Percentiles rank a stretch among this genome's conserved stretches.
Conservation (phyloP, 495 filamentous ascomycete species). For the Geopyxis carbonaria region DNA sequence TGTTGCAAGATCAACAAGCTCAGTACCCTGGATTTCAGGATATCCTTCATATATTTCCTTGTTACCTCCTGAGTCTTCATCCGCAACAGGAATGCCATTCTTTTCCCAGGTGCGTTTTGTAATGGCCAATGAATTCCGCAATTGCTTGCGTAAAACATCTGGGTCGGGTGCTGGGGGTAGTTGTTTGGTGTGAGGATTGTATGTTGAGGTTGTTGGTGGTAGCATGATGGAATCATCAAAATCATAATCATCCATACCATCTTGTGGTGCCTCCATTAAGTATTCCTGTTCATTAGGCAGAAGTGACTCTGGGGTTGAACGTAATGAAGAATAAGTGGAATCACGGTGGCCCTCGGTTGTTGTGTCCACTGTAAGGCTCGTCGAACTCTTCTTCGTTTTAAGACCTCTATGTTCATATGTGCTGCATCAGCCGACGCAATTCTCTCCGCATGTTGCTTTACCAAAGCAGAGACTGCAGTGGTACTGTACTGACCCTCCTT, state of each 20-base stretch:
- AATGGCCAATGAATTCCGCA: conserved; percentile 47
- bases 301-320: conserved; percentile 25
- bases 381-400: conserved; percentile 14
- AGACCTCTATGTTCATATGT: conserved; percentile 13
- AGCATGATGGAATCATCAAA: conserved; percentile 59
- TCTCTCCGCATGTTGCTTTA: too few species aligned
- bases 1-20: conserved; percentile 80
- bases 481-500: conserved; percentile 46
- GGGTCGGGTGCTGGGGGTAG: conserved; percentile 76
- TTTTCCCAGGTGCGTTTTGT: conserved; percentile 48
- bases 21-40: conserved; percentile 77
- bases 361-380: conserved; percentile 16
- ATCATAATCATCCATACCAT: conserved; percentile 38
- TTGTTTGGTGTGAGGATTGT: conserved; percentile 70
- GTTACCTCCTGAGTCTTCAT: conserved; percentile 23
- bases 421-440: too few species aligned
- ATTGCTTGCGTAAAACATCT: conserved; percentile 54
- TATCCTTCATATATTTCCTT: conserved; percentile 37
- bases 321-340: conserved; percentile 26
- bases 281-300: conserved; percentile 18
- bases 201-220: conserved; percentile 89
- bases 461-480: not conserved
- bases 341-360: conserved; percentile 13
- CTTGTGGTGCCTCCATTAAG: conserved; percentile 38
- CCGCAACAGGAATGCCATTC: conserved; percentile 12